Base-by-base conservation (phyloP, 139 green algal species). In the Chlorella sp. region DNA sequence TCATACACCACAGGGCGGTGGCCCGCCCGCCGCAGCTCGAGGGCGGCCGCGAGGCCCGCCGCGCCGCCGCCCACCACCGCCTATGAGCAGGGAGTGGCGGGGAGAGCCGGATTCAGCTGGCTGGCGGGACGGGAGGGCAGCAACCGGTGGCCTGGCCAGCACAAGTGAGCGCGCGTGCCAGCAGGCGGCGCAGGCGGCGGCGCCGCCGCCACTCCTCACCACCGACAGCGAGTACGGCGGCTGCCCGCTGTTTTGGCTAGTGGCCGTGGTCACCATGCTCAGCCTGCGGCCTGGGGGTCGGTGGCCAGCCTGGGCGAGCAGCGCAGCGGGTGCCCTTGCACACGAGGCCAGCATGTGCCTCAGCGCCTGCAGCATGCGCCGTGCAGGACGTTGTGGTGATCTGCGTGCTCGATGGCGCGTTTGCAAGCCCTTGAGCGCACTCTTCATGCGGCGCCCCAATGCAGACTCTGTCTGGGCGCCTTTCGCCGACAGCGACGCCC, bases 31-130 rank as follows among this genome's bases (percentile, higher is more conserved):
- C 84, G 47, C 28, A 98, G 89, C 81, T 98, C 93, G 30, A 88
- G 78, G 1, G 91, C 92, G 12, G 92, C 87, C 0, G 91, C 92
- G 57, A 98, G 86, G 0, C 95, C 95, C 32, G 91, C 94, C 38
- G 94, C 94, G 0, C 95, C 95, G 20, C 84, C 93, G 39, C 95
- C 95, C 26, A 97, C 87, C 9, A 97, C 91, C 17, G 93, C 94
- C 68, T 84, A 62, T 39, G 55, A 34, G 26, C 9, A 51, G 41
- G n/a, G n/a, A n/a, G n/a, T n/a, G n/a, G n/a, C n/a, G n/a, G n/a
- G n/a, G n/a, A n/a, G n/a, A n/a, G n/a, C n/a, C n/a, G n/a, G n/a
- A n/a, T n/a, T n/a, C n/a, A n/a, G n/a, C n/a, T n/a, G n/a, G n/a
- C n/a, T n/a, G n/a, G n/a, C n/a, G n/a, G n/a, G n/a, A n/a, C n/a